Evolutionary conservation across 257 asterid genomes (phyloP), one percentile per base, ranked within the genome.

Genomic region (Plectranthus barbatus): DNA sequence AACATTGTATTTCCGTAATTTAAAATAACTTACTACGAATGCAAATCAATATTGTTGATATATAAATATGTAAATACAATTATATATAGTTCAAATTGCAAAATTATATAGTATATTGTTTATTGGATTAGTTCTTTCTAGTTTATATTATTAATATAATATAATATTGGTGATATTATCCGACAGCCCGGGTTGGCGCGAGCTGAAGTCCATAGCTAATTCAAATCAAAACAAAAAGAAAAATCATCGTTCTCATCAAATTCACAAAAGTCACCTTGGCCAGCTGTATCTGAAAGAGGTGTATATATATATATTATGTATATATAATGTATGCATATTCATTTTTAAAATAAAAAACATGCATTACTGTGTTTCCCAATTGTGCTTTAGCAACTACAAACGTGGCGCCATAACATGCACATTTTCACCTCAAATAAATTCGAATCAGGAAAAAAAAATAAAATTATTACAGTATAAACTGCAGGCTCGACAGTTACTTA

Each of bases 371-470:
- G 47, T 15, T 12, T 40, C 56, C n/a, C 36, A 68, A 50, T 69
- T 77, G 82, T 77, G 72, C 46, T 62, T 11, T 17, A 36, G 53
- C 49, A 4, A 14, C 20, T 9, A 56, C 15, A 18, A 66, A 77
- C 79, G 79, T 77, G 82, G 79, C 72, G 52, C 19, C 39, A 55
- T 55, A 48, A 39, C 15, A 69, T 26, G 67, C 79, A 77, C 79
- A 68, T 31, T 60, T 57, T 39, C 40, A 33, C 42, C 26, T 40
- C 2, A 7, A 17, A 34, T 1, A 34, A 55, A 34, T 31, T 54
- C 1, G 0, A 31, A 6, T 24, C 3, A 31, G 7, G 0, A 31
- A 31, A 31, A 31, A 12, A 57, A 7, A 6, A 4, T 21, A 33
- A 2, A 59, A 24, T 21, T 29, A 19, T 51, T 70, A 51, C 44